Evolutionary conservation across 768 basidiomycete species (phyloP), one percentile per base, ranked within the genome.

Genomic region (Boletus pseudo-olivaceus): DNA sequence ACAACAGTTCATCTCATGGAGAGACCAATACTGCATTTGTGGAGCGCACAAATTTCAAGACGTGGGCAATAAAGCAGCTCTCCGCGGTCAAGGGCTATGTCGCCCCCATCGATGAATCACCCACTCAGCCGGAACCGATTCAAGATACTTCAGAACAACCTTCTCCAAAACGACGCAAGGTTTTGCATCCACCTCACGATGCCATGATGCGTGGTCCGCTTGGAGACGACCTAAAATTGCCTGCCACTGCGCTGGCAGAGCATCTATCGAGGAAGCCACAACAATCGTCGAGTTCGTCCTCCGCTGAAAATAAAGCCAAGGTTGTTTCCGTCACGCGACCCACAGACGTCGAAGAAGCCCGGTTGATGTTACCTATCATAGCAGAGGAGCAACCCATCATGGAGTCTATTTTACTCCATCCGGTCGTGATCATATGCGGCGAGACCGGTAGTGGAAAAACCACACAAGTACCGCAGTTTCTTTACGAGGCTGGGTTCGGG

Each of bases 391-490:
- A 98, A 64, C 79, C 83, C 2, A 93, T 99, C 51, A 88, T 98
- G 85, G 94, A 96, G 65, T 83, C 93, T 5, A 83, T 99, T 42
- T 71, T 92, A 50, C 75, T 97, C 34, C 85, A 98, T 67, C 83
- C 88, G 0, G 89, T 96, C 7, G 87, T 93, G 29, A 53, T 71
- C 35, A 62, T 73, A 57, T 88, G 85, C 56, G 87, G 97, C 70
- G 96, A 99, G 76, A 99, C 97, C 15, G 97, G 97, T 46, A 95
- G 92, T 66, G 97, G 97, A 43, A 99, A 98, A 75, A 98, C 97
- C 1, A 99, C 97, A 0, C 97, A 98, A 69, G 85, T 98, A 7
- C 97, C 97, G 11, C 97, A 98, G 68, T 98, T 98, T 72, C 77
- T 99, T n/a, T 98, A 88, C 56, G 97, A 99, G 69, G 92, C 90